Base-by-base conservation (phyloP, 495 filamentous ascomycete genomes). In the Annulohypoxylon moriforme region DNA sequence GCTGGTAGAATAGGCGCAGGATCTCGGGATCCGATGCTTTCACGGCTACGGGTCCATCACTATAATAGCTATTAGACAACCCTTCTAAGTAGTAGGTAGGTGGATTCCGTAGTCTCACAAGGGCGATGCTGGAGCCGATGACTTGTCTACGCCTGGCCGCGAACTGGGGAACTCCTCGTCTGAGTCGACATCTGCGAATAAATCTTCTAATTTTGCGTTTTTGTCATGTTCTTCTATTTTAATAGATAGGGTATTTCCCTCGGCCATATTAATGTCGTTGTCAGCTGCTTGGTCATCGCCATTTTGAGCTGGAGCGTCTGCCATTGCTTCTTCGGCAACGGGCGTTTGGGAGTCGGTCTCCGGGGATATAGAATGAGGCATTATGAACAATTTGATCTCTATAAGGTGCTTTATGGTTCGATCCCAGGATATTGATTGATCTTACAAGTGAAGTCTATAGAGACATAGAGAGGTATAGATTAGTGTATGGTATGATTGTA, bases 1-100 rank as follows among this genome's bases (percentile, higher is more conserved):
- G 93, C 76, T 96, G 93, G 75, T 99, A 99, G 81, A 97, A 99
- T 29, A 89, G 90, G 64, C 92, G 87, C 89, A 98, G 91, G 13
- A 94, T 84, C 73, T 94, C 93, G 6, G 92, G 88, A 71, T 97
- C 92, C 1, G 91, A 91, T 55, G 80, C 78, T 33, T 73, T 77
- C 18, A 76, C 49, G 11, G 68, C 42, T 0, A 50, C 58, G 9
- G 34, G 27, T 2, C n/a, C 60, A 24, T 73, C 53, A 9, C 79
- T 80, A 61, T 38, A 50, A 31, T 22, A 34, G 34, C 2, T 8
- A 56, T 75, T 62, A 73, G 56, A 67, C 33, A 10, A 42, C 53
- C 25, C 14, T 29, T 40, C 36, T 5, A 40, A n/a, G 16, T 20
- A 44, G 20, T 20, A 44, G 20, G 25, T 5, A 31, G 42, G 10